Conservation (phyloP, 164 flowering plant species). For the Annona cherimola region DNA sequence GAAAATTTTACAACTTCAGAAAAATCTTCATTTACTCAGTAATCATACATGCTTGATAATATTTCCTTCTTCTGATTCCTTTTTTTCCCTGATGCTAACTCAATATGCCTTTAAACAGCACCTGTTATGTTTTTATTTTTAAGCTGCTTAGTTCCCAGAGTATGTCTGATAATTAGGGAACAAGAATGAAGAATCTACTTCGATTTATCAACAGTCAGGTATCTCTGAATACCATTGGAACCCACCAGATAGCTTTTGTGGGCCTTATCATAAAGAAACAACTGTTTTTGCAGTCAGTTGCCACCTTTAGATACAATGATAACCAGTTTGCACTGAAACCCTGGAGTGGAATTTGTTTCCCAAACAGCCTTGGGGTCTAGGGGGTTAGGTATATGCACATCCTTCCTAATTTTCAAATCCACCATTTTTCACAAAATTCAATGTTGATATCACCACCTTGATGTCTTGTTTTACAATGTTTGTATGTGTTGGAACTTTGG, state of each 20-base stretch:
- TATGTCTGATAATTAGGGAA: not conserved
- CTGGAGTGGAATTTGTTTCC: not conserved
- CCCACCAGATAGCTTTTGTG: not conserved
- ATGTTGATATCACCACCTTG: not conserved
- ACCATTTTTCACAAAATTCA: not conserved
- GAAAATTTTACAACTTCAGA: too few species aligned
- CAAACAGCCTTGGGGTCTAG: not conserved
- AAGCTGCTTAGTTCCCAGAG: not conserved
- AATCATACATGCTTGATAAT: too few species aligned
- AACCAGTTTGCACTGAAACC: not conserved
- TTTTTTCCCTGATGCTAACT: not conserved
- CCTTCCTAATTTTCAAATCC: not conserved
- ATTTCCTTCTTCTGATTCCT: too few species aligned
- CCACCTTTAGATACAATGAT: not conserved
- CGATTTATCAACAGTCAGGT: not conserved
- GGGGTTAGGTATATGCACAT: not conserved
- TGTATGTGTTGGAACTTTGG: conserved; percentile 4
- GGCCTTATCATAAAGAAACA: too few species aligned
- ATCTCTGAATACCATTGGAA: not conserved
- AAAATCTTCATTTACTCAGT: too few species aligned
- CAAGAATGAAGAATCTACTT: not conserved
- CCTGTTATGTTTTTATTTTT: not conserved
- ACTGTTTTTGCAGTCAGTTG: not conserved
- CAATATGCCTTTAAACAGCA: not conserved
- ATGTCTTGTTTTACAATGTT: not conserved